Conservation (phyloP, 352 stramenopile genomes). For the Globisporangium middletonii region DNA sequence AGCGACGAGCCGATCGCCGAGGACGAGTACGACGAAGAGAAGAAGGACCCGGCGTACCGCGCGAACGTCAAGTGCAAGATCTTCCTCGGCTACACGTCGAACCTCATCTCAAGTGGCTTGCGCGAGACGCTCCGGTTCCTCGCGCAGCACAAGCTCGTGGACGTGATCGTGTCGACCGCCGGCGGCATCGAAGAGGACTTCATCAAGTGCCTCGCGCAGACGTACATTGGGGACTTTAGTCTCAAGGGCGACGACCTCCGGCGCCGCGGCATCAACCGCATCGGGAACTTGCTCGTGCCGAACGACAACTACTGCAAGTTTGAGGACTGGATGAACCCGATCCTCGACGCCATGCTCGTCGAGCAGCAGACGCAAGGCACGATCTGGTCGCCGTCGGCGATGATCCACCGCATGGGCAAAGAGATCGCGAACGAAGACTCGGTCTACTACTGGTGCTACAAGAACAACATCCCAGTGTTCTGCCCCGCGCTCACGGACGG, state of each 20-base stretch:
- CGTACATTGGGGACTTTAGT: constrained; percentile 97
- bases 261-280: constrained; percentile 97
- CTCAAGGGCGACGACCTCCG: constrained; percentile 91
- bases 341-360: constrained; percentile 97
- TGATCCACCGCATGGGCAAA: constrained; percentile 95
- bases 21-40: constrained; percentile 90
- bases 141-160: constrained; percentile 97
- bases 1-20: constrained; percentile 90
- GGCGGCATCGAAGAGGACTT: constrained; percentile 97
- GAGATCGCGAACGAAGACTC: constrained; percentile 98
- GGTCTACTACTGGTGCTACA: constrained; percentile 99
- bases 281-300: constrained; percentile 99
- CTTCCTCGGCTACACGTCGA: constrained; percentile 99
- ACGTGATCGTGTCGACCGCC: constrained; percentile 94
- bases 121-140: constrained; percentile 98
- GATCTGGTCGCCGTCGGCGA: constrained; percentile 96
- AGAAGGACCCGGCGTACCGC: constrained; percentile 73
- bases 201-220: constrained; percentile 99
- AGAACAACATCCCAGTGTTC: constrained; percentile 99
- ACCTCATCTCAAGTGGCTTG: constrained; percentile 98
- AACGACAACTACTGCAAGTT: constrained; percentile 99
- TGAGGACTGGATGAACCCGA: constrained; percentile 94
- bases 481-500: constrained; percentile 99
- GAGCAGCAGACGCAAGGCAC: constrained; percentile 93
- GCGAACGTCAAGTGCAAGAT: constrained; percentile 94